Evolutionary conservation across 2,329 filamentous ascomycete genomes (phyloP).

Genomic region (Diaporthe amygdali): DNA sequence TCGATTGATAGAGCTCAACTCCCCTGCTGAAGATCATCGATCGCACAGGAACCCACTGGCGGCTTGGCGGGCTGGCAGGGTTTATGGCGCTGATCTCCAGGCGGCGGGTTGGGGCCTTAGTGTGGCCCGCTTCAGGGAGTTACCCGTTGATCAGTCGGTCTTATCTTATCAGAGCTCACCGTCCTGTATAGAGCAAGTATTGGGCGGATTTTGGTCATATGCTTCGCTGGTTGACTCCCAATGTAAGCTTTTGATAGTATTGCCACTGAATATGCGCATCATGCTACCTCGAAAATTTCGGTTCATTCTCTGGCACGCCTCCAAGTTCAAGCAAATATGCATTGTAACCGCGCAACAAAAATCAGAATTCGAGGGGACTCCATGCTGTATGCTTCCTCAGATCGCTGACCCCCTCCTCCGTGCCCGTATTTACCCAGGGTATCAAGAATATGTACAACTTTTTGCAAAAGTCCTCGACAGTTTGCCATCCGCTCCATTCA

Average conservation of each 20-base stretch:
- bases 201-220: not conserved
- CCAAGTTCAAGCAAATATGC: not conserved
- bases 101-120: not conserved
- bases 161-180: not conserved
- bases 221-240: not conserved
- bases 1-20: not conserved
- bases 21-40: not conserved
- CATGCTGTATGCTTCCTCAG: conserved; percentile 1
- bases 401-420: not conserved
- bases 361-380: not conserved
- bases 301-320: not conserved
- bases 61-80: not conserved
- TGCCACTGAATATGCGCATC: not conserved
- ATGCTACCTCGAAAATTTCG: not conserved
- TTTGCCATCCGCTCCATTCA: no score
- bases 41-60: not conserved
- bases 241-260: not conserved
- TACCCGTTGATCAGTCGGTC: not conserved
- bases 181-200: not conserved
- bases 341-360: not conserved
- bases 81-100: not conserved
- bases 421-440: conserved; percentile 20
- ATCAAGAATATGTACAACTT: conserved; percentile 21
- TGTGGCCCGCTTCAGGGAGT: not conserved
- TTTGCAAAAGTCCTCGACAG: not conserved